Evolutionary conservation across 2,329 filamentous ascomycete species (phyloP).

Genomic region (Diaporthe vexans): DNA sequence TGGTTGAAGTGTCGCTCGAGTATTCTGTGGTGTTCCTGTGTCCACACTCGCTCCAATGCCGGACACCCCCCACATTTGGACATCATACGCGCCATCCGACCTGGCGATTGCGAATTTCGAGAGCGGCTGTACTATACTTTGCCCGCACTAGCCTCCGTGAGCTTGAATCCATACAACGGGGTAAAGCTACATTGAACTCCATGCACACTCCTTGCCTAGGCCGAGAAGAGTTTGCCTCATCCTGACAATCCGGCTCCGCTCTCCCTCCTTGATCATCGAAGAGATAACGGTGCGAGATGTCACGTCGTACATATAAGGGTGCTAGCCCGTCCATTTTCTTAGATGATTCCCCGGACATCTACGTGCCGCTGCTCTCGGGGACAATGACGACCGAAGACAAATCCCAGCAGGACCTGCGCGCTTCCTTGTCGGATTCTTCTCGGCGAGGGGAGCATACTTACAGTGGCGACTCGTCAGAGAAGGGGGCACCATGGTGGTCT

Average conservation of each 20-base stretch:
- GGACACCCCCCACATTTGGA: slow-evolving; percentile 24
- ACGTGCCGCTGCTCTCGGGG: slow-evolving; percentile 37
- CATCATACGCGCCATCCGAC: no score
- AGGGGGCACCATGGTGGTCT: slow-evolving; percentile 40
- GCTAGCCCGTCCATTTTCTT: neutral
- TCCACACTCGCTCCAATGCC: neutral
- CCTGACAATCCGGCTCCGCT: slow-evolving; percentile 20
- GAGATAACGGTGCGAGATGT: slow-evolving; percentile 17
- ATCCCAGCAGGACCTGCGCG: slow-evolving; percentile 24
- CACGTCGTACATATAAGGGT: slow-evolving; percentile 24
- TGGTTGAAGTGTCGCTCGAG: neutral
- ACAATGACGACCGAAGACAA: slow-evolving; percentile 38
- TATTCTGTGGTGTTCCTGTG: neutral
- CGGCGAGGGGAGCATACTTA: neutral
- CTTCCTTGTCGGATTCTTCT: slow-evolving; percentile 18
- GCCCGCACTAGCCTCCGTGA: slow-evolving; percentile 6
- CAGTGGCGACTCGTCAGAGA: neutral
- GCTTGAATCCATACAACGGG: slow-evolving; percentile 20
- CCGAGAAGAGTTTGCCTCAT: slow-evolving; percentile 34
- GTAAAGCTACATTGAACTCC: slow-evolving; percentile 9
- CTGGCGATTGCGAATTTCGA: slow-evolving; percentile 25
- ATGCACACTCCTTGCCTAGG: slow-evolving; percentile 30
- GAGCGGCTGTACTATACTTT: slow-evolving; percentile 20
- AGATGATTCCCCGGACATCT: slow-evolving; percentile 15
- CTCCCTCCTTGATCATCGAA: slow-evolving; percentile 6